Conservation (phyloP, 805 yeast genomes). For the Ogataea ganodermae region DNA sequence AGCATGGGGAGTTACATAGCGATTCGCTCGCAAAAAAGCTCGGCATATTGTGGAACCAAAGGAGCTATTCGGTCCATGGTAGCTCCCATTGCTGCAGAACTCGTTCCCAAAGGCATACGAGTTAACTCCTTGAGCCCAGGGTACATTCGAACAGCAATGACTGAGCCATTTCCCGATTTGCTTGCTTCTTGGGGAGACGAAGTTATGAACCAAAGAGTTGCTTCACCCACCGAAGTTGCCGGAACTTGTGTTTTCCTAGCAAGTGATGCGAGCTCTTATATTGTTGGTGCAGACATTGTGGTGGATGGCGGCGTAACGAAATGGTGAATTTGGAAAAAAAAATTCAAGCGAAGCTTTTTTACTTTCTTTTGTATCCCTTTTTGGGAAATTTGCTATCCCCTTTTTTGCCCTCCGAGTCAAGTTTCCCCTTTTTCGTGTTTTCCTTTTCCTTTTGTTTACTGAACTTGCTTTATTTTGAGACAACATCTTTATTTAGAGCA, state of each 20-base stretch:
- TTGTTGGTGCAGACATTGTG: constrained; percentile 50
- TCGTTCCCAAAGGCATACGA: constrained; percentile 49
- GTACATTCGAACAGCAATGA: constrained; percentile 48
- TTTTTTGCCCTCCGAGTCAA: background rate
- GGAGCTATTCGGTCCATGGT: constrained; percentile 51
- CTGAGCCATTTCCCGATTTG: constrained; percentile 30
- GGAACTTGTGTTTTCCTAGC: constrained; percentile 58
- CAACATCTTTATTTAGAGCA: background rate
- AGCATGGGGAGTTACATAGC: constrained; percentile 50
- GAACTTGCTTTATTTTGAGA: background rate
- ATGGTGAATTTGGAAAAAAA: too few species aligned
- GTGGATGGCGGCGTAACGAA: constrained; percentile 46
- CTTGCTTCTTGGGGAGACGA: constrained; percentile 34
- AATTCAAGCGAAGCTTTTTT: background rate
- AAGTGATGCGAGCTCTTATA: constrained; percentile 51
- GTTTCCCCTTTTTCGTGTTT: background rate
- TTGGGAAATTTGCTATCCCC: background rate
- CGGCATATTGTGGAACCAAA: constrained; percentile 50
- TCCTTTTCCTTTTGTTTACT: background rate
- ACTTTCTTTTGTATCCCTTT: background rate
- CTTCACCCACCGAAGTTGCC: constrained; percentile 47
- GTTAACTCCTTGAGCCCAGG: constrained; percentile 57
- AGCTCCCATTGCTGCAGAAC: constrained; percentile 48
- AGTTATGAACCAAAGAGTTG: constrained; percentile 51
- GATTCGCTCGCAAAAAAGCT: constrained; percentile 47